Evolutionary conservation across 371 early-diverging fungal species (phyloP), one percentile per base, ranked within the genome.

Genomic region (Mortierella sp.): DNA sequence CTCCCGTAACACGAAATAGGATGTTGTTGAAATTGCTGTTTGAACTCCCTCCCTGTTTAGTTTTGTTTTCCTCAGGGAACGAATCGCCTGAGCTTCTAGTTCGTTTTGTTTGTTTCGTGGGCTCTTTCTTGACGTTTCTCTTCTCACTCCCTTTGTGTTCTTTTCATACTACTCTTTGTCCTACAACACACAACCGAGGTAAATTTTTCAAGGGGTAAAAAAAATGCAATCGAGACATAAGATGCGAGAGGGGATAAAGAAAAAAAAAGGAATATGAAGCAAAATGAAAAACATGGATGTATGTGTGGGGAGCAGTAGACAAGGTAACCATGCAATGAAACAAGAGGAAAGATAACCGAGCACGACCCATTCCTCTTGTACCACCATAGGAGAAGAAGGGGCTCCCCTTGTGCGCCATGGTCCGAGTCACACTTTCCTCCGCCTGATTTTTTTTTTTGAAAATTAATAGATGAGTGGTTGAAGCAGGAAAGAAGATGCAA

Each of bases 301-400:
- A 6, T 18, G 8, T 68, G 68, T 65, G 68, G 32, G 60, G 60
- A 60, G 60, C 16, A 60, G 32, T 27, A 60, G 24, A 24, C 24
- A 54, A 1, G 24, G 35, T 5, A 16, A 32, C 38, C n/a, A 72
- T 72, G 72, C 72, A 54, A 24, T 55, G 55, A 72, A 72, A 49
- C 11, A 51, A 72, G 72, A 72, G 72, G 51, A 72, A 43, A 72
- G 72, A 72, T 32, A 38, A 72, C 38, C 38, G 51, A 46, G 51
- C 46, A 27, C 29, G 32, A 48, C 29, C 71, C 32, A 27, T 6
- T 43, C 46, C 35, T 46, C 32, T 71, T 71, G 51, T 68, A 35
- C 38, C 24, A 68, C 68, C 68, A 38, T 29, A 71, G 44, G 71
- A 71, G 71, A 21, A 4, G 27, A 38, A 70, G 24, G 35, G 63